A percentile compares a stretch with the other conserved stretches of the same genome.
Evolutionary conservation across 371 early-diverging fungal genomes (phyloP).

Genomic region (Umbelopsis sp.): DNA sequence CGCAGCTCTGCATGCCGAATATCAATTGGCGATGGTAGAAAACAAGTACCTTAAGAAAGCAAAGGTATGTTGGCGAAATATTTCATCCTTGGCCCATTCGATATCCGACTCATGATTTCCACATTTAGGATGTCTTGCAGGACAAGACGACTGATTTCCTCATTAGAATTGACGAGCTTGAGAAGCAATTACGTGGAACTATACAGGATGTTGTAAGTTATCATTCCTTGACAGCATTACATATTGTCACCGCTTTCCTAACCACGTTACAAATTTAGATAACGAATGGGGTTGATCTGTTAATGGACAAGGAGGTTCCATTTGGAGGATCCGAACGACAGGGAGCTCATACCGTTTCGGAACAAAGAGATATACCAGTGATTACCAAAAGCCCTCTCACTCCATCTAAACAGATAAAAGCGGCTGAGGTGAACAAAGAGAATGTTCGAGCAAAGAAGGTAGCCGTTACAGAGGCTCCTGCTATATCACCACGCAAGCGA

Average conservation of each 20-base stretch:
- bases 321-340: too few species aligned
- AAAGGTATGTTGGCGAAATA: not conserved
- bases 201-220: conserved; percentile 8
- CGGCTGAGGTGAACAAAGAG: not conserved
- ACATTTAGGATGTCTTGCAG: conserved; percentile 8
- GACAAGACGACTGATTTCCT: conserved; percentile 16
- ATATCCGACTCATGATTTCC: not conserved
- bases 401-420: not conserved
- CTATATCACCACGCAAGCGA: not conserved
- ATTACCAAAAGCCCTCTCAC: not conserved
- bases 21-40: not conserved
- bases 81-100: not conserved
- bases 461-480: not conserved
- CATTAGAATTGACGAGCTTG: conserved; percentile 2
- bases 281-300: not conserved
- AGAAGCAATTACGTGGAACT: not conserved
- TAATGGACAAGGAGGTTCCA: not conserved
- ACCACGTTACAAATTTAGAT: not conserved
- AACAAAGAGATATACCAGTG: not conserved
- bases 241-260: too few species aligned
- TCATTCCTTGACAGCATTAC: not conserved
- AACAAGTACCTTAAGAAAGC: conserved; percentile 3
- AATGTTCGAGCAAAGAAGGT: not conserved
- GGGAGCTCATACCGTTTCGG: not conserved
- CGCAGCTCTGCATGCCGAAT: not conserved